phyloP scores from a whole-genome alignment of 148 eudicot species.

The Heliosperma pusillum region DNA sequence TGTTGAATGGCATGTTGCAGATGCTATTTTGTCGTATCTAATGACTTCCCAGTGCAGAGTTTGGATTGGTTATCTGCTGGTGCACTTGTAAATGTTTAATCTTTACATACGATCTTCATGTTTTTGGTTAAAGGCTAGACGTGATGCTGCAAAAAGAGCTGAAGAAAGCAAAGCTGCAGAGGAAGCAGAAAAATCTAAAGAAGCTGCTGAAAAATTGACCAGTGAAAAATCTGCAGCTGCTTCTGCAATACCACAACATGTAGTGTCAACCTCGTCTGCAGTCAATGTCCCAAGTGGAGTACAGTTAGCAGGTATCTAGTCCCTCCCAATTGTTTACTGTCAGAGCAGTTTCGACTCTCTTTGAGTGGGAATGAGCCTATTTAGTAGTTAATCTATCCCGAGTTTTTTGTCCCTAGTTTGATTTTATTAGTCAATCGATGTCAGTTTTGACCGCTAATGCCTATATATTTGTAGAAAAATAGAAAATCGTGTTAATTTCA shows the following conservation, averaged over 20 bases:
- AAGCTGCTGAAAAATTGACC: conserved; percentile 53
- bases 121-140: conserved; percentile 51
- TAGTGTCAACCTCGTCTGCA: conserved; percentile 26
- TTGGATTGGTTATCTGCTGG: neutral
- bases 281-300: conserved; percentile 29
- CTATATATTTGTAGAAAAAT: too few species aligned
- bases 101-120: neutral
- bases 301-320: conserved; percentile 43
- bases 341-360: neutral
- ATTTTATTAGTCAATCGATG: neutral
- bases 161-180: conserved; percentile 53
- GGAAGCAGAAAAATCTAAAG: conserved; percentile 76
- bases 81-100: neutral
- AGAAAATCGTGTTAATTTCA: neutral
- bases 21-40: neutral
- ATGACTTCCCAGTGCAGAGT: neutral
- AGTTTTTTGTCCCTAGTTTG: neutral
- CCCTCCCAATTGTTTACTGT: neutral
- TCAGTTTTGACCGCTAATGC: neutral
- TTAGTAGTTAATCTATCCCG: neutral
- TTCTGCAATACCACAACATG: conserved; percentile 32
- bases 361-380: neutral
- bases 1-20: neutral
- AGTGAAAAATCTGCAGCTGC: conserved; percentile 32
- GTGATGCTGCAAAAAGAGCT: conserved; percentile 55